Base-by-base conservation (phyloP, 306 rosid species). In the Prunus salicina region DNA sequence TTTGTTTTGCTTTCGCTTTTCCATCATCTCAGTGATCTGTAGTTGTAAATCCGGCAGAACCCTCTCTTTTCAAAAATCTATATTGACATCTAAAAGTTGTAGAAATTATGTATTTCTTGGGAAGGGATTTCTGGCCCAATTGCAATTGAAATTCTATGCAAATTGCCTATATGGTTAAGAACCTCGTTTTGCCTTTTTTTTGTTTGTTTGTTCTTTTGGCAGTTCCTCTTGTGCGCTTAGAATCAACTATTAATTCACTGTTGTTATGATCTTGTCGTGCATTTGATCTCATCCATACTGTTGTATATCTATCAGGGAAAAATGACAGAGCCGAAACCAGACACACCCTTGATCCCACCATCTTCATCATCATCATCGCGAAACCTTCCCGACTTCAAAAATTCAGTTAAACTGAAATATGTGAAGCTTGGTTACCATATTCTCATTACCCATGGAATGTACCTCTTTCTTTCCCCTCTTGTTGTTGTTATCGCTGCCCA, bases 351-450 rank as follows among this genome's bases (percentile, higher is more conserved):
- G 79, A 83, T 78, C 80, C 84, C 91, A 70, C 53, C 93, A 30
- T 22, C 84, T 8, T 83, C 73, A 7, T 25, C 65, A 25, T 60
- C 67, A 11, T 53, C 58, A 53, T 30, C 89, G 0, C 71, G 96
- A 38, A 91, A 72, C 78, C 90, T 93, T 38, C 98, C 98, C 0
- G 98, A 93, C 86, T 93, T 89, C 86, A 93, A 91, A 76, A 91
- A 91, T 13, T 91, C 98, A 22, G 45, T 93, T 14, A 93, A 91
- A 57, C 80, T 93, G 19, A 93, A 93, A 82, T 93, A 93, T 79
- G 97, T 93, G 9, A 93, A 89, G 81, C 98, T 93, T 80, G 98
- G 98, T 18, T 93, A 93, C 83, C 98, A 91, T 75, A 83, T 89
- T 73, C 90, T 93, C 50, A 93, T 91, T 72, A 91, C 97, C 61